Conservation (phyloP, 352 stramenopile genomes). For the Phytophthora megakarya region DNA sequence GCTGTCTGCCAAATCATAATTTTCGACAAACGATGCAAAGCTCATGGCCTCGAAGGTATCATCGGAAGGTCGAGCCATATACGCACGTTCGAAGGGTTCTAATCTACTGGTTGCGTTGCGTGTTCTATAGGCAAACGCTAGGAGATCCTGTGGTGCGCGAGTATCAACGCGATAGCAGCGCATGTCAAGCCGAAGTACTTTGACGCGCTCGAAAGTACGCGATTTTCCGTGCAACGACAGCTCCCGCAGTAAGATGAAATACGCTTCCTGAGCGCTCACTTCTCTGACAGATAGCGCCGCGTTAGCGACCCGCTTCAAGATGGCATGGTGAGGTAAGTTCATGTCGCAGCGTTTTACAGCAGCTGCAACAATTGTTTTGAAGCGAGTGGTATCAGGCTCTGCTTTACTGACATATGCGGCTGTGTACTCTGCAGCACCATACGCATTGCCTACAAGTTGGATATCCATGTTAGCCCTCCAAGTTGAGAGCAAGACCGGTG, state of each 20-base stretch:
- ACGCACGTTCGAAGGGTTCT: slow-evolving; percentile 4
- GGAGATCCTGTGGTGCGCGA: background rate
- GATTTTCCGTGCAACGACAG: slow-evolving; percentile 16
- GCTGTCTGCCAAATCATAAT: background rate
- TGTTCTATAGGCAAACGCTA: background rate
- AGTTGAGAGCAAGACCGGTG: background rate
- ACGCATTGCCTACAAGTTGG: slow-evolving; percentile 32
- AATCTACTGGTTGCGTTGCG: background rate
- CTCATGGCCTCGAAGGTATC: slow-evolving; percentile 1
- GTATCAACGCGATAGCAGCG: slow-evolving; percentile 16
- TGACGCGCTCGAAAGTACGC: slow-evolving; percentile 1
- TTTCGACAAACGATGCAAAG: slow-evolving; percentile 14
- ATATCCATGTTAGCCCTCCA: slow-evolving; percentile 46
- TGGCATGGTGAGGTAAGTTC: slow-evolving; percentile 1
- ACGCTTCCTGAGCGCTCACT: slow-evolving; percentile 3
- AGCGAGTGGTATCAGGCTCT: slow-evolving; percentile 5
- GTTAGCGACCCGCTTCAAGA: slow-evolving; percentile 6
- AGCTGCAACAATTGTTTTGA: slow-evolving; percentile 9
- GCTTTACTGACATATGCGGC: slow-evolving; percentile 32
- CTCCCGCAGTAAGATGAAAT: slow-evolving; percentile 1
- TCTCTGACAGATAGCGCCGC: background rate
- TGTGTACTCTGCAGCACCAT: slow-evolving; percentile 34
- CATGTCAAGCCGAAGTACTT: background rate
- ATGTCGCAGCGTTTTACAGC: slow-evolving; percentile 13
- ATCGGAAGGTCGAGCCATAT: background rate